Evolutionary conservation across 139 green algal genomes (phyloP), one percentile per base, ranked within the genome.

Genomic region (Eudorina sp.): DNA sequence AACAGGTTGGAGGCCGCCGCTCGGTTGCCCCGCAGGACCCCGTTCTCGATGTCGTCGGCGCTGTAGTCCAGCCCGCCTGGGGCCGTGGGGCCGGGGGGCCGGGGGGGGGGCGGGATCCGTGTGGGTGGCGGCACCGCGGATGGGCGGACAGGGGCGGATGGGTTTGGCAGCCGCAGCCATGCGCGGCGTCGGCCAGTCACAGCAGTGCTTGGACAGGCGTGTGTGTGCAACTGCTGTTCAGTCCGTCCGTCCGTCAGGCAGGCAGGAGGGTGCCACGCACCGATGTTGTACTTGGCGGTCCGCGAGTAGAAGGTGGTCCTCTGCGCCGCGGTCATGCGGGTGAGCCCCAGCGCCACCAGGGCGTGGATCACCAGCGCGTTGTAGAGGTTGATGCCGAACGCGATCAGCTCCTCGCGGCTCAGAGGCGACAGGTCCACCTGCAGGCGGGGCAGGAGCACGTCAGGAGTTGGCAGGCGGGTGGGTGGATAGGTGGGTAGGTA

Each of bases 341-440:
- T 77, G 18, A 89, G 81, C 14, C 68, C 62, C 80, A 86, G 78
- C 53, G 92, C 94, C 41, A 95, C 94, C 34, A 93, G 93, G 2
- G 92, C 93, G 73, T 99, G 97, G 29, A 99, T 88, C 38, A 99
- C 93, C 53, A 99, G 91, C 5, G 93, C 91, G 88, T 99, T 99
- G 94, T 99, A 99, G 29, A 95, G 84, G 92, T 99, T 99, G 92
- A 99, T 97, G 85, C 94, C 98, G 88, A 99, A 97, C 7, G 94
- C 94, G n/a, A 94, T 96, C 4, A 94, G 92, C 89, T 97, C 92
- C 9, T 95, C 81, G 0, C 89, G 78, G 51, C 48, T 87, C 66
- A 99, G 91, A 0, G 83, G 79, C 0, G 77, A 73, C 8, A 98
- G 80, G 62, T 97, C 92, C 40, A 96, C 91, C 92, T 96, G 74